phyloP scores from a whole-genome alignment of 2,329 filamentous ascomycete species.

The Ophiocordyceps camponoti-floridani region DNA sequence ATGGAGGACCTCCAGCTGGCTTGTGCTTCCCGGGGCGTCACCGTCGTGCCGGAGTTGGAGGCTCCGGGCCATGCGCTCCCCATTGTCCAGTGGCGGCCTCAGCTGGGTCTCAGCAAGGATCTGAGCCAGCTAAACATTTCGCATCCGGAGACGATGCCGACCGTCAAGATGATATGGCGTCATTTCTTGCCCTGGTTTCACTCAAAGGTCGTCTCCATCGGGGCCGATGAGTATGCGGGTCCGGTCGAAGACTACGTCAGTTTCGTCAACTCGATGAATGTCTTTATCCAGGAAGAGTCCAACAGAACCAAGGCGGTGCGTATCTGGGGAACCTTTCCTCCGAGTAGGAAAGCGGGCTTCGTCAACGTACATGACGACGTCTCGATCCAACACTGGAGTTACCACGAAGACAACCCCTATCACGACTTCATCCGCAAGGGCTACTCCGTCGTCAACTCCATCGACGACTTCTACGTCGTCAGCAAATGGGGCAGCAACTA shows the following conservation, averaged over 20 bases:
- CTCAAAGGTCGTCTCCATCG: constrained; percentile 33
- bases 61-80: constrained; percentile 37
- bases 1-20: constrained; percentile 32
- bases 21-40: constrained; percentile 36
- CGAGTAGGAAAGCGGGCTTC: constrained; percentile 6
- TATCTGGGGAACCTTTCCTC: constrained; percentile 30
- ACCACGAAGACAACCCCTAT: constrained; percentile 6
- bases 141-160: constrained; percentile 31
- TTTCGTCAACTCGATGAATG: constrained; percentile 24
- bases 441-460: constrained; percentile 9
- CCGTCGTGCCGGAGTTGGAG: constrained; percentile 41
- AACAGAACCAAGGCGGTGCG: constrained; percentile 21
- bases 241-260: constrained; percentile 29
- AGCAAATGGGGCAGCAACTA: constrained; percentile 12
- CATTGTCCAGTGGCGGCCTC: constrained; percentile 40
- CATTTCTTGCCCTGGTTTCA: constrained; percentile 38
- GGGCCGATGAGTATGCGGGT: constrained; percentile 34
- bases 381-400: constrained; percentile 18
- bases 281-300: constrained; percentile 22
- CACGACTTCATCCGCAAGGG: constrained; percentile 7
- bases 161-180: constrained; percentile 30
- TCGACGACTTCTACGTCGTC: constrained; percentile 8
- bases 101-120: constrained; percentile 27
- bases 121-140: constrained; percentile 25
- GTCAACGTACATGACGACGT: constrained; percentile 5